These are phyloP conservation scores for Cryptococcus depauperatus DNA, from an alignment of 1,284 basidiomycete genomes.

Conservation along the genomic window DNA sequence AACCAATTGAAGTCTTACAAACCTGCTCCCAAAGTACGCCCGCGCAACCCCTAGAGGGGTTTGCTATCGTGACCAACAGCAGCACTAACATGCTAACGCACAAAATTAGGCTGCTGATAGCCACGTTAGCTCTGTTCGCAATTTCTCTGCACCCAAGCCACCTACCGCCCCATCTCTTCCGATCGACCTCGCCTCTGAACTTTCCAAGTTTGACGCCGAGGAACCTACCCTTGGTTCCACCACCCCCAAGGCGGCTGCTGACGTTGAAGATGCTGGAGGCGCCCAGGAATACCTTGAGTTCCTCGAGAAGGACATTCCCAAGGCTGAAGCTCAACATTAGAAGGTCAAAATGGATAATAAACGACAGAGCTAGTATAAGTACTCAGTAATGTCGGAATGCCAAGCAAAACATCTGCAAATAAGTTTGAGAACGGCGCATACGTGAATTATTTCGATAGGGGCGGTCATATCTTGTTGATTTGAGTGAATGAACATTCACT, in stretches of 20 bases:
- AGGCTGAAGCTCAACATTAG: slow-evolving; percentile 52
- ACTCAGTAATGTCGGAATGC: too few relatives aligned
- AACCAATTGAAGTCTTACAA: slow-evolving; percentile 87
- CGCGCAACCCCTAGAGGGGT: not conserved
- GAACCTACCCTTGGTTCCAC: slow-evolving; percentile 57
- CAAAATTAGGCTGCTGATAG: slow-evolving; percentile 72
- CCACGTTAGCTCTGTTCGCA: slow-evolving; percentile 69
- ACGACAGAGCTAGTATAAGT: too few relatives aligned
- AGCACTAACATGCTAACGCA: not conserved
- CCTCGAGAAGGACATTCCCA: slow-evolving; percentile 52
- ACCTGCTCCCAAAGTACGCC: slow-evolving; percentile 45
- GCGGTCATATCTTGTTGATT: too few relatives aligned
- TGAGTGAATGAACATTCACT: too few relatives aligned
- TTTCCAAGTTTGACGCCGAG: slow-evolving; percentile 66
- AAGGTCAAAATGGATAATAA: not conserved
- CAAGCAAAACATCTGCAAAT: too few relatives aligned
- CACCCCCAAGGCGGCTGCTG: slow-evolving; percentile 29
- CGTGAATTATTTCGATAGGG: too few relatives aligned
- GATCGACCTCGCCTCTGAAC: slow-evolving; percentile 68
- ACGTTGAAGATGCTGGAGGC: slow-evolving; percentile 46
- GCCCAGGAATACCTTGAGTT: slow-evolving; percentile 55
- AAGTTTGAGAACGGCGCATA: too few relatives aligned
- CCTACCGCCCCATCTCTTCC: slow-evolving; percentile 66
- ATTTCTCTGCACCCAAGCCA: slow-evolving; percentile 58
- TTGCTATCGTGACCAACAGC: not conserved